phyloP scores from a whole-genome alignment of 164 flowering plant species.

The Taxillus chinensis region DNA sequence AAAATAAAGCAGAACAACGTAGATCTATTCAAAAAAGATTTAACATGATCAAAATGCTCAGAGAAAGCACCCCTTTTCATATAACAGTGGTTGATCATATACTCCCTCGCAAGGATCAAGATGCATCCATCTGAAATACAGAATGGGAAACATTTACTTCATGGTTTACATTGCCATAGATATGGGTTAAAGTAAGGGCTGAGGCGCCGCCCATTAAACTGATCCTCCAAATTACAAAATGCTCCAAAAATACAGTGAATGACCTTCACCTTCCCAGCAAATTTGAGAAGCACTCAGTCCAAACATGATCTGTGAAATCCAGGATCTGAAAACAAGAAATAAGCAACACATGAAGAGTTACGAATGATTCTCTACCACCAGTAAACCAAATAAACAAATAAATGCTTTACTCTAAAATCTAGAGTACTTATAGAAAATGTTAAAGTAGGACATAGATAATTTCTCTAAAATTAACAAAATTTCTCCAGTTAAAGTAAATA shows the following conservation, averaged over 20 bases:
- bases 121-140: constrained; percentile 81
- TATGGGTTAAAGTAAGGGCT: too few relatives aligned
- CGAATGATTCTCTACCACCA: too few relatives aligned
- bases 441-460: too few relatives aligned
- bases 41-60: background rate
- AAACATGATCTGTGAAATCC: constrained; percentile 92
- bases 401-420: too few relatives aligned
- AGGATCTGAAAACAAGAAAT: constrained; percentile 38
- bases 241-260: background rate
- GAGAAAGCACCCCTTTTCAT: constrained; percentile 73
- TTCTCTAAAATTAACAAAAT: too few relatives aligned
- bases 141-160: background rate
- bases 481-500: too few relatives aligned
- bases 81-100: constrained; percentile 78
- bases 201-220: too few relatives aligned
- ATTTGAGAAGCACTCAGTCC: constrained; percentile 91
- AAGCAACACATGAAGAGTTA: background rate
- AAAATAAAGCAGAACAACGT: background rate
- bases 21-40: background rate
- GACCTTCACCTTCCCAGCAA: constrained; percentile 59
- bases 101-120: constrained; percentile 96
- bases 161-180: background rate
- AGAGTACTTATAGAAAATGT: too few relatives aligned
- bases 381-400: too few relatives aligned
- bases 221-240: background rate